Evolutionary conservation across 2,329 filamentous ascomycete species (phyloP).

Genomic region (Ambrosiella cleistominuta): DNA sequence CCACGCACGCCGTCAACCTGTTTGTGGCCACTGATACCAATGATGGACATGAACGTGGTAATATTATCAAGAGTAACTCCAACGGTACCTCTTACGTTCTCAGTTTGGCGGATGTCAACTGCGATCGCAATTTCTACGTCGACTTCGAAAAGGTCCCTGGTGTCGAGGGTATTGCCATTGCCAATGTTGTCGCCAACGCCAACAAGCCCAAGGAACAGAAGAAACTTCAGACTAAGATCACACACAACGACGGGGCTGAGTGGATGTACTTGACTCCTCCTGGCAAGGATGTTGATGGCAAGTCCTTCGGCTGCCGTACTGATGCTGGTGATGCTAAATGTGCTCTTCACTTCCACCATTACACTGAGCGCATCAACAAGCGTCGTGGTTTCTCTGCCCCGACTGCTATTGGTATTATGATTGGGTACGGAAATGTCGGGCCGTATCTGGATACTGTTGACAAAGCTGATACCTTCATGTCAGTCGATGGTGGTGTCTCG

Average conservation of each 20-base stretch:
- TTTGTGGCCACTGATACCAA: conserved; percentile 67
- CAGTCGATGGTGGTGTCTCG: conserved; percentile 70
- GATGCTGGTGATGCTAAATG: conserved; percentile 47
- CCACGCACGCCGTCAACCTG: conserved; percentile 82
- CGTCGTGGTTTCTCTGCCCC: conserved; percentile 74
- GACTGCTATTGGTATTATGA: conserved; percentile 77
- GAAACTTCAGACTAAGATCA: conserved; percentile 76
- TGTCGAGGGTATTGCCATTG: conserved; percentile 74
- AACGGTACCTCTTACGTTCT: conserved; percentile 92
- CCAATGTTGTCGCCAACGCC: conserved; percentile 68
- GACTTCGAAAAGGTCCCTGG: conserved; percentile 94
- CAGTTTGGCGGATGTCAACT: conserved; percentile 65
- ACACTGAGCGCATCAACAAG: conserved; percentile 73
- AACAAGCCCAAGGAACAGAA: conserved; percentile 52
- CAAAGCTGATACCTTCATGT: conserved; percentile 79
- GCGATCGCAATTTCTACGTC: conserved; percentile 58
- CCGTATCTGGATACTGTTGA: conserved; percentile 43
- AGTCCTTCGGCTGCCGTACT: conserved; percentile 50
- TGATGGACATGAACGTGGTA: conserved; percentile 53
- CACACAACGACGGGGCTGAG: conserved; percentile 84
- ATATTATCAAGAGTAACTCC: conserved; percentile 94
- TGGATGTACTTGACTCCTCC: conserved; percentile 70
- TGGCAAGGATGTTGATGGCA: conserved; percentile 48
- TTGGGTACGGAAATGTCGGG: conserved; percentile 85
- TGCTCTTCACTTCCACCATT: conserved; percentile 83